These are phyloP conservation scores for Desmodesmus armatus DNA, from an alignment of 139 green algal genomes.

Conservation along the genomic window DNA sequence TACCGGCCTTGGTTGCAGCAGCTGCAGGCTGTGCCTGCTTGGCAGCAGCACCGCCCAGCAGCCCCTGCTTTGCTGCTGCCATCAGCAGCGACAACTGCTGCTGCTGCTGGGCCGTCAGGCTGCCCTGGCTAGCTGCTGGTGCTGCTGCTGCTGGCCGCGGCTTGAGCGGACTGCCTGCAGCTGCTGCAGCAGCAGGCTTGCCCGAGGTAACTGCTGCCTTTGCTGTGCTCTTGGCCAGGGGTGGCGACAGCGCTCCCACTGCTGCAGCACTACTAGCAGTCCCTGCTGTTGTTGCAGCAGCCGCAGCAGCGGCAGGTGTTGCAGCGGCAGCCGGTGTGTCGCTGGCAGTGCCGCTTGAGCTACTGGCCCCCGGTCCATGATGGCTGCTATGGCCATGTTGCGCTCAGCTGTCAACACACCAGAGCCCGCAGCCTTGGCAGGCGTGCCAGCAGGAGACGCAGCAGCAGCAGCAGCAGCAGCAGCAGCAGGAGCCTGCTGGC, in stretches of 20 bases:
- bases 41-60: neutral
- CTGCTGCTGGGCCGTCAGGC: neutral
- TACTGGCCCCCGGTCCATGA: neutral
- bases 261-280: neutral
- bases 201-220: neutral
- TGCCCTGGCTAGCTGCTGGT: neutral
- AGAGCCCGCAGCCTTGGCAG: neutral
- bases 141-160: neutral
- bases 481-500: neutral
- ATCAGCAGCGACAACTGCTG: too few relatives aligned
- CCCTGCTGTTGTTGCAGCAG: neutral
- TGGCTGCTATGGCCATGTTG: neutral
- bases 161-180: neutral
- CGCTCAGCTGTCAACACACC: neutral
- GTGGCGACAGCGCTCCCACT: too few relatives aligned
- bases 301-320: neutral
- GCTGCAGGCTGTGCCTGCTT: neutral
- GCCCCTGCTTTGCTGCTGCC: too few relatives aligned
- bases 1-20: neutral
- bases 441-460: neutral
- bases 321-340: neutral
- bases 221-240: neutral
- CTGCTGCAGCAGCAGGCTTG: too few relatives aligned
- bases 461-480: neutral
- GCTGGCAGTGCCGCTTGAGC: neutral